Percentiles rank a stretch among this genome's conserved stretches.
Conservation (phyloP, 169 alveolate species). For the Babesia caballi region DNA sequence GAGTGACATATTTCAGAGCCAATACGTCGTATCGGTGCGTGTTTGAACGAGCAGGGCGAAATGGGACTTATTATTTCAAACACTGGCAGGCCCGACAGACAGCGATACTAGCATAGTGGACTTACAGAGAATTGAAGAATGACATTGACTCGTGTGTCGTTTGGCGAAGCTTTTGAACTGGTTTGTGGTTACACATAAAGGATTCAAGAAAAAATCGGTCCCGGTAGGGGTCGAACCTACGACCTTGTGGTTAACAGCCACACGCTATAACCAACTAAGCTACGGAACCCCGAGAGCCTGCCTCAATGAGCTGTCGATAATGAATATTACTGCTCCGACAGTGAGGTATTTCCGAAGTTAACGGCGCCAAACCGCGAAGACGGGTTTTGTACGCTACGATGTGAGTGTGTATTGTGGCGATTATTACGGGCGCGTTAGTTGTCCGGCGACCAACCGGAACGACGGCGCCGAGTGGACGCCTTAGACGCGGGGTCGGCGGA, state of each 20-base stretch:
- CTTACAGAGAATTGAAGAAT: no score
- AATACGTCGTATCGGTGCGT: no score
- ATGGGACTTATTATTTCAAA: no score
- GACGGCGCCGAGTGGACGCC: neutral
- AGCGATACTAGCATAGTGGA: no score
- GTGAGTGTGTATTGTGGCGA: neutral
- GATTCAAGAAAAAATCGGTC: slow-evolving; percentile 70
- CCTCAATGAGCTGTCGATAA: neutral
- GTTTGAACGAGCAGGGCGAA: no score
- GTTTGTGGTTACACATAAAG: no score
- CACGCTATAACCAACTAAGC: slow-evolving; percentile 91
- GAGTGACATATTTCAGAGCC: no score
- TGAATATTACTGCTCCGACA: neutral
- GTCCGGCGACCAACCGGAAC: slow-evolving; percentile 30
- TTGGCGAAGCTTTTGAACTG: no score
- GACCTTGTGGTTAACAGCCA: slow-evolving; percentile 96
- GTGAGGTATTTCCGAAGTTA: neutral
- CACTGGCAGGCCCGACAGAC: no score
- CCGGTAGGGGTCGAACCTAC: slow-evolving; percentile 93
- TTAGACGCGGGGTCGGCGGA: neutral
- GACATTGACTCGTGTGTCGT: no score
- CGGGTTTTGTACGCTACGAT: neutral
- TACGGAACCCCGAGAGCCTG: slow-evolving; percentile 74
- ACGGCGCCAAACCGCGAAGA: neutral
- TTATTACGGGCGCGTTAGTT: neutral